A percentile compares a stretch with the other conserved stretches of the same genome.
Conservation (phyloP, 768 basidiomycete species). For the Termitomyces sp. region DNA sequence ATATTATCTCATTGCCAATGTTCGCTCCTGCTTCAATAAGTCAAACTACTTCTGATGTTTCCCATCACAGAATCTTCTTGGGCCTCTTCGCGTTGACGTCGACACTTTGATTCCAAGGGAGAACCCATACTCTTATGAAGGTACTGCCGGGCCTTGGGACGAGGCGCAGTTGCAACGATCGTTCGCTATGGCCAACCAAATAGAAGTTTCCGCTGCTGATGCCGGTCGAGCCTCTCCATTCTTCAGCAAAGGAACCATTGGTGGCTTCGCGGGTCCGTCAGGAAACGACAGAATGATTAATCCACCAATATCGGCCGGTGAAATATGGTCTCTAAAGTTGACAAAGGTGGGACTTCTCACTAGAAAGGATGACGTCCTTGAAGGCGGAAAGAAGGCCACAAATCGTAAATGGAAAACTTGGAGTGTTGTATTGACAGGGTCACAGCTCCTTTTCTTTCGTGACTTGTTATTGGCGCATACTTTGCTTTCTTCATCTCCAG, state of each 20-base stretch:
- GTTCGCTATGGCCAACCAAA: conserved; percentile 53
- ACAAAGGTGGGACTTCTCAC: conserved; percentile 78
- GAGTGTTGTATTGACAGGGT: conserved; percentile 82
- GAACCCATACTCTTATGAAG: conserved; percentile 66
- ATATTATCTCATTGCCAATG: conserved; percentile 85
- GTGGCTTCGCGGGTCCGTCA: conserved; percentile 20
- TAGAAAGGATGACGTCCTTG: conserved; percentile 74
- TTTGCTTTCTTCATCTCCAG: conserved; percentile 33
- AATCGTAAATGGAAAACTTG: conserved; percentile 87
- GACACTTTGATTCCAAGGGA: conserved; percentile 48
- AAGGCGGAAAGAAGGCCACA: conserved; percentile 69
- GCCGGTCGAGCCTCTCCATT: conserved; percentile 28
- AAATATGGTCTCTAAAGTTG: conserved; percentile 53
- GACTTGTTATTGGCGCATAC: conserved; percentile 53
- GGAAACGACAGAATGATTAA: conserved; percentile 16
- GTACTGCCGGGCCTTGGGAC: conserved; percentile 61
- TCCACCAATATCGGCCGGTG: conserved; percentile 19
- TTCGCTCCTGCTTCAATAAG: conserved; percentile 19
- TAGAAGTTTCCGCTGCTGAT: conserved; percentile 48
- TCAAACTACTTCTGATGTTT: neutral
- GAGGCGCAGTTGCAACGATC: conserved; percentile 57
- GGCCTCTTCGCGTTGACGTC: conserved; percentile 65
- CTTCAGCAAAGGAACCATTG: conserved; percentile 32
- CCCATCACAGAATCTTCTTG: conserved; percentile 45
- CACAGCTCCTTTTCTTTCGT: conserved; percentile 88